A percentile compares a stretch with the other conserved stretches of the same genome.
Evolutionary conservation across 208 protist species (phyloP).

Genomic region (Trypanosoma vivax): DNA sequence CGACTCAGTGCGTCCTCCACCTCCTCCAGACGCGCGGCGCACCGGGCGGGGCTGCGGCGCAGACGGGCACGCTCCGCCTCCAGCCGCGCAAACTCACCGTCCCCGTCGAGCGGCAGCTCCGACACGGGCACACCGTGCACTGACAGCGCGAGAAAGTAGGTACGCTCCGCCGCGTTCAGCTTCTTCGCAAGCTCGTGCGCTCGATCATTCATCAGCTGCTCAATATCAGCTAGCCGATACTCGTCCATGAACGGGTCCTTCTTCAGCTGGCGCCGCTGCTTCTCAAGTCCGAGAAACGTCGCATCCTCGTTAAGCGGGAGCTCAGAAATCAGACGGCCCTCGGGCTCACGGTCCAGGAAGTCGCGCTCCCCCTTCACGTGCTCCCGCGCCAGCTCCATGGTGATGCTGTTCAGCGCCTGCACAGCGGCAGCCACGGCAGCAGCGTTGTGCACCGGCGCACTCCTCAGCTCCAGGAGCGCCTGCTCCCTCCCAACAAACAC

Average conservation of each 20-base stretch:
- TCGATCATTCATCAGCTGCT: conserved; percentile 45
- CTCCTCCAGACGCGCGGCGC: conserved; percentile 40
- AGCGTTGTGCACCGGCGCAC: conserved; percentile 23
- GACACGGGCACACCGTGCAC: conserved; percentile 46
- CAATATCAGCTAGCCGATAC: conserved; percentile 28
- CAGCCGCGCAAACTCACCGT: conserved; percentile 45
- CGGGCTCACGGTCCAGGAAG: conserved; percentile 61
- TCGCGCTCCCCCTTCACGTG: conserved; percentile 47
- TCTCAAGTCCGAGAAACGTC: conserved; percentile 39
- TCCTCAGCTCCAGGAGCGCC: conserved; percentile 41
- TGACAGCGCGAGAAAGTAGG: conserved; percentile 55
- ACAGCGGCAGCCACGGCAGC: conserved; percentile 30
- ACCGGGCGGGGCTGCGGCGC: conserved; percentile 49
- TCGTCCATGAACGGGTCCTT: conserved; percentile 35
- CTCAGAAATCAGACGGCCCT: conserved; percentile 42
- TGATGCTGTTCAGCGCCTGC: conserved; percentile 39
- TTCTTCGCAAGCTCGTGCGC: conserved; percentile 54
- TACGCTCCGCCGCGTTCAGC: conserved; percentile 63
- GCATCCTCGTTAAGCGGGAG: conserved; percentile 65
- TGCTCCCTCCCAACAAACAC: conserved; percentile 45
- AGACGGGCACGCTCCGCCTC: conserved; percentile 42
- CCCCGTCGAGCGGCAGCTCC: conserved; percentile 58
- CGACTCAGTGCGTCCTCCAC: conserved; percentile 52
- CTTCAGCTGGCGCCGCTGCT: conserved; percentile 53
- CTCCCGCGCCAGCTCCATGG: conserved; percentile 47